A percentile compares a stretch with the other conserved stretches of the same genome.
Conservation (phyloP, 2,329 filamentous ascomycete species). For the Fusarium armeniacum region DNA sequence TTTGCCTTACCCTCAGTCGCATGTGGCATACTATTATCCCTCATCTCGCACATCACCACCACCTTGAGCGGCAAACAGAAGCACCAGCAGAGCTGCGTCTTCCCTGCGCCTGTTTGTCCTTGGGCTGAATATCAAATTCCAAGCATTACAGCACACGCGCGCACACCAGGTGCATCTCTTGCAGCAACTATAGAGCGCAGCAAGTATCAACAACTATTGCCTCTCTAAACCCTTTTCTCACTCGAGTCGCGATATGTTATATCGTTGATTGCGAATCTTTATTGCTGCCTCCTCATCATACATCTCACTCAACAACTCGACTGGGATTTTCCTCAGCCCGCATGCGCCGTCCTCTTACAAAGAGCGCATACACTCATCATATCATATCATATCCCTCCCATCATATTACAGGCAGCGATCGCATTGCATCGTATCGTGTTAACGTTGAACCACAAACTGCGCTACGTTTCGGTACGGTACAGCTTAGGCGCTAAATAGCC, state of each 20-base stretch:
- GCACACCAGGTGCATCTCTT: slow-evolving; percentile 28
- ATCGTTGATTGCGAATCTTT: slow-evolving; percentile 18
- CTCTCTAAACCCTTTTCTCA: slow-evolving; percentile 4
- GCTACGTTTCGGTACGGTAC: slow-evolving; percentile 32
- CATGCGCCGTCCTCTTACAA: slow-evolving; percentile 22
- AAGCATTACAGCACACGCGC: slow-evolving; percentile 26
- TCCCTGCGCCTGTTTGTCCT: slow-evolving; percentile 10
- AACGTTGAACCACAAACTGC: slow-evolving; percentile 29
- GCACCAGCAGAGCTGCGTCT: slow-evolving; percentile 8
- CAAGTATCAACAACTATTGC: slow-evolving; percentile 22
- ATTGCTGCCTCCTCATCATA: slow-evolving; percentile 14
- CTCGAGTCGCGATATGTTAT: slow-evolving; percentile 20
- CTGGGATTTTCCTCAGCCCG: background rate
- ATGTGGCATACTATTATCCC: slow-evolving; percentile 12
- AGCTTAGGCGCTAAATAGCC: slow-evolving; percentile 34
- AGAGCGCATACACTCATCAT: slow-evolving; percentile 14
- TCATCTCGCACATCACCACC: slow-evolving; percentile 25
- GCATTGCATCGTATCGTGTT: slow-evolving; percentile 33
- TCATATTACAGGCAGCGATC: slow-evolving; percentile 21
- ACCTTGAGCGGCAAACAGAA: slow-evolving; percentile 14
- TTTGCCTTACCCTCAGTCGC: slow-evolving; percentile 21
- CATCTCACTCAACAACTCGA: slow-evolving; percentile 5
- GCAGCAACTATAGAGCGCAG: slow-evolving; percentile 23
- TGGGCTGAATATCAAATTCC: slow-evolving; percentile 10
- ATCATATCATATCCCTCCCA: slow-evolving; percentile 12